phyloP scores from a whole-genome alignment of 2,329 filamentous ascomycete genomes.

The Celoporthe dispersa region DNA sequence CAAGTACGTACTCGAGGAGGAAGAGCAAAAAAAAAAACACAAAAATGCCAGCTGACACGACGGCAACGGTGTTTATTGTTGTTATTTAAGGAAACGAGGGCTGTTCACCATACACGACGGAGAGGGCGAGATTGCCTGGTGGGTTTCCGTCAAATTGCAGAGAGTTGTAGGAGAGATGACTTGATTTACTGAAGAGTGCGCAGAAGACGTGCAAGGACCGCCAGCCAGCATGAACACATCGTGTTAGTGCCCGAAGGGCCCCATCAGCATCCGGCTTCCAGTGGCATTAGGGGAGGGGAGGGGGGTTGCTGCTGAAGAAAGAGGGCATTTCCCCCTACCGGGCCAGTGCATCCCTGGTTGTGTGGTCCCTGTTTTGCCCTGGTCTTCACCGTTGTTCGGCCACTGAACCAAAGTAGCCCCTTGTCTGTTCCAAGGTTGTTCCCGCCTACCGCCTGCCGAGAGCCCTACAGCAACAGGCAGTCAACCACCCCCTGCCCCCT shows the following conservation, averaged over 20 bases:
- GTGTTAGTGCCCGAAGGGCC: slow-evolving; percentile 2
- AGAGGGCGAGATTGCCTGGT: slow-evolving; percentile 30
- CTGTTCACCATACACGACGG: slow-evolving; percentile 21
- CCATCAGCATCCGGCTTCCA: background rate
- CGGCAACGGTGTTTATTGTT: slow-evolving; percentile 15
- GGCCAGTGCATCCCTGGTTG: background rate
- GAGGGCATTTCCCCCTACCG: background rate
- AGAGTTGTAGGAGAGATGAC: slow-evolving; percentile 27
- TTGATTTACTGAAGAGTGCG: background rate
- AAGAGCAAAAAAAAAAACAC: background rate
- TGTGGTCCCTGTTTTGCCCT: background rate
- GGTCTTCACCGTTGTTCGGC: background rate
- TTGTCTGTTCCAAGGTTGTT: slow-evolving; percentile 3
- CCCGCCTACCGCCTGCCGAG: slow-evolving; percentile 5
- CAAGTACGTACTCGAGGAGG: background rate
- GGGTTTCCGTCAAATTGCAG: slow-evolving; percentile 29
- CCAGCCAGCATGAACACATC: slow-evolving; percentile 1
- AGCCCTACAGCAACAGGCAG: background rate
- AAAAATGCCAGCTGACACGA: background rate
- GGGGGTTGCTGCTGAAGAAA: background rate
- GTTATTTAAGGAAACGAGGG: slow-evolving; percentile 15
- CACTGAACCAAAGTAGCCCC: background rate
- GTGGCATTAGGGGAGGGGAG: background rate
- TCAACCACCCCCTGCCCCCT: background rate
- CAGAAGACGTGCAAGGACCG: background rate